These are phyloP conservation scores for Nyssa sinensis DNA, from an alignment of 148 eudicot genomes.

Conservation along the genomic window DNA sequence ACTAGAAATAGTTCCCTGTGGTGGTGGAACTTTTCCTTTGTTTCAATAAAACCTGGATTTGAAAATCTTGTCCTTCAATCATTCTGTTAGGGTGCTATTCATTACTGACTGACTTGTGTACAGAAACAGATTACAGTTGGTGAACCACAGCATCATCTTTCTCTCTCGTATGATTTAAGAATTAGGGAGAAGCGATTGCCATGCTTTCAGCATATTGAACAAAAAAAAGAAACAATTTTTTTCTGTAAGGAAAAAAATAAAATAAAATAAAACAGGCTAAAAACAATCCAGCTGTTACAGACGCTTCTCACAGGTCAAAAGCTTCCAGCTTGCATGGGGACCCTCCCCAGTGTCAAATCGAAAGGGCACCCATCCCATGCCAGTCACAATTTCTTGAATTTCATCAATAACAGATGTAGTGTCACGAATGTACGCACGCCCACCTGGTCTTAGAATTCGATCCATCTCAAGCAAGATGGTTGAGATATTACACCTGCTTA, in stretches of 20 bases:
- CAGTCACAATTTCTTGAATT: conserved; percentile 50
- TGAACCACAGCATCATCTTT: neutral
- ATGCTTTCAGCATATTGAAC: neutral
- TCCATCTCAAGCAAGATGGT: conserved; percentile 76
- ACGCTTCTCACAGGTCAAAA: conserved; percentile 51
- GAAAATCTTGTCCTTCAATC: neutral
- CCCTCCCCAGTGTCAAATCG: conserved; percentile 63
- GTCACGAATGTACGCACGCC: conserved; percentile 61
- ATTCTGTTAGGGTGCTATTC: neutral
- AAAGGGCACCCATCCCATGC: conserved; percentile 56
- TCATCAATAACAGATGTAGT: conserved; percentile 42
- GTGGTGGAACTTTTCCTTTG: no score
- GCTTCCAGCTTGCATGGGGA: conserved; percentile 64
- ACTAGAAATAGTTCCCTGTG: no score
- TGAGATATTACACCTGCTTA: conserved; percentile 54
- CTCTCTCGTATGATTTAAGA: neutral
- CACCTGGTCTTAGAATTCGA: conserved; percentile 63
- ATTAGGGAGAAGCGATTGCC: neutral
- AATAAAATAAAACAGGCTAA: neutral
- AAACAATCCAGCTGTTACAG: conserved; percentile 8
- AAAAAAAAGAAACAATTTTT: no score
- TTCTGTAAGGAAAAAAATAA: no score
- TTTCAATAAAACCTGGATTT: neutral
- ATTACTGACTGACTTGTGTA: neutral
- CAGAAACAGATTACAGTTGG: neutral